Base-by-base conservation (phyloP, 176 grass and related monocot species). In the Dactylis glomerata region DNA sequence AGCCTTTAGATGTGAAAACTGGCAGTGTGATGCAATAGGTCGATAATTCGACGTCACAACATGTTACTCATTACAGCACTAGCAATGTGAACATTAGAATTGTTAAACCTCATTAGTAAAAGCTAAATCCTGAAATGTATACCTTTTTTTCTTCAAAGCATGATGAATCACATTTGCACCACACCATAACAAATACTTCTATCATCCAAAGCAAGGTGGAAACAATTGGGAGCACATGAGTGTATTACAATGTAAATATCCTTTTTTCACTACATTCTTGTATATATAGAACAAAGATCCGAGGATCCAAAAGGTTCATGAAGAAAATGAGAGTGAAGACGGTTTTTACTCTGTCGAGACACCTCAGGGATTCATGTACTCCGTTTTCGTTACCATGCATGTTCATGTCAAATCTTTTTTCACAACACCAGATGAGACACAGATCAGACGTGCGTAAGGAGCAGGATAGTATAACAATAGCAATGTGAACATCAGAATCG, bases 401-500 rank as follows among this genome's bases (percentile, higher is more conserved):
- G 13, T 16, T 33, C 6, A 16, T 66, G 63, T 32, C 41, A 49
- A 47, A 28, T 49, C 64, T 47, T 28, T 14, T 49, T n/a, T 31
- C 42, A 49, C 26, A 5, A 5, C 42, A 49, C 24, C 42, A 49
- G 42, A 73, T 49, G 24, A 7, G 15, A 28, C 26, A 14, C n/a
- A 42, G 41, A 73, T 8, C 41, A 47, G 26, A 24, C 14, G 42
- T 30, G 15, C 70, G 27, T 5, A 49, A 73, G 42, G 42, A 73
- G 44, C 31, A 73, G 26, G 27, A 49, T 42, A 19, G 24, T 49
- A 78, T 19, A 42, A 41, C 31, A 65, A 27, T 58, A 78, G 44
- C 67, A 87, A 68, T 90, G 75, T 87, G 84, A 87, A 87, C 88
- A 79, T 83, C 19, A 75, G 84, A 83, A 83, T 40, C 36, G 65